Evolutionary conservation across 2,329 filamentous ascomycete genomes (phyloP).

Genomic region (Fusarium agapanthi): DNA sequence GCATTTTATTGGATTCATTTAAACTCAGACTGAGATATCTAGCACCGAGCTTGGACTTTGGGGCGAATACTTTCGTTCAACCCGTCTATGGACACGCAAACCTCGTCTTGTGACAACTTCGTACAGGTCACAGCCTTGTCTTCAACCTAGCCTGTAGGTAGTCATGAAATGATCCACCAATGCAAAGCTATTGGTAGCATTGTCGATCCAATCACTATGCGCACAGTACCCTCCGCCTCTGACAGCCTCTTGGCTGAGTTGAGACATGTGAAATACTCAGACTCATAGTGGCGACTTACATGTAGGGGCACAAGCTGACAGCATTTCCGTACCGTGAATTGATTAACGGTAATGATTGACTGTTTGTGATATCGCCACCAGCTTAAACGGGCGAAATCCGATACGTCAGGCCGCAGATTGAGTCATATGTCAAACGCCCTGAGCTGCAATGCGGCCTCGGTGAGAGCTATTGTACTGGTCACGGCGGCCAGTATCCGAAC

Average conservation of each 20-base stretch:
- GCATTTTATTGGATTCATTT: not conserved
- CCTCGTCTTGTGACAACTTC: not conserved
- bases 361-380: not conserved
- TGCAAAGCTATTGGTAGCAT: not conserved
- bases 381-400: not conserved
- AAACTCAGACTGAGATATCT: not conserved
- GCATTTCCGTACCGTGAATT: not conserved
- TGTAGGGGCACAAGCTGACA: not conserved
- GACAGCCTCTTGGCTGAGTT: not conserved
- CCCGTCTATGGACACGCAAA: not conserved
- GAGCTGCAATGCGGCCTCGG: not conserved
- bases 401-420: not conserved
- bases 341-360: not conserved
- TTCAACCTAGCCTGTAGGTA: not conserved
- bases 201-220: not conserved
- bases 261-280: not conserved
- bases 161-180: not conserved
- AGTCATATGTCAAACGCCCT: not conserved
- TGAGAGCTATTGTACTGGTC: not conserved
- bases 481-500: not conserved
- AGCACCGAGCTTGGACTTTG: too few relatives aligned
- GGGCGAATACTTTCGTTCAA: not conserved
- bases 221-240: not conserved
- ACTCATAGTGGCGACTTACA: slow-evolving; percentile 8
- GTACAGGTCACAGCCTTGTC: not conserved